Evolutionary conservation across 2,329 filamentous ascomycete genomes (phyloP).

Genomic region (Macrophomina pseudophaseolina): DNA sequence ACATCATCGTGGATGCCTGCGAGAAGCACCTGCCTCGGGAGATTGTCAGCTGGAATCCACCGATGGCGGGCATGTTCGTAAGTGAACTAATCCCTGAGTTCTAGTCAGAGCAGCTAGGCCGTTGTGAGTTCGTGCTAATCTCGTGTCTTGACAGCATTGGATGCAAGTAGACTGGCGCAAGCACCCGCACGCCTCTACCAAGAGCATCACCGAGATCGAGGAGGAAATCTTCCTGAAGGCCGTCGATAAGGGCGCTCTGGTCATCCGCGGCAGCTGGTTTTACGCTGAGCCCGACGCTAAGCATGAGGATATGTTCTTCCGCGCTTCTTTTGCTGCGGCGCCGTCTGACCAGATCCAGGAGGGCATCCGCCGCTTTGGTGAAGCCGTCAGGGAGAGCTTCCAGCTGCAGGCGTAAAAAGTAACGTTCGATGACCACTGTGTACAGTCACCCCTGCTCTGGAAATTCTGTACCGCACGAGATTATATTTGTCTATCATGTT

Average conservation of each 20-base stretch:
- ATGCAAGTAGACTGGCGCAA: conserved; percentile 68
- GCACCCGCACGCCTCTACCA: conserved; percentile 64
- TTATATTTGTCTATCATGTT: background rate
- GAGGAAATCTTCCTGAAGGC: conserved; percentile 82
- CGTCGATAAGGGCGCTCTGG: conserved; percentile 77
- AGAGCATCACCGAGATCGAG: conserved; percentile 69
- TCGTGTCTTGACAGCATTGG: conserved; percentile 64
- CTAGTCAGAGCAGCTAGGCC: background rate
- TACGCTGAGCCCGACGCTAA: conserved; percentile 69
- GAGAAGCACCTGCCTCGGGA: conserved; percentile 75
- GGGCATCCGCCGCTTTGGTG: conserved; percentile 68
- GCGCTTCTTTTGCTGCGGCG: conserved; percentile 87
- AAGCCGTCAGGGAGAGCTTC: conserved; percentile 70
- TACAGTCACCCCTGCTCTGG: too few species aligned
- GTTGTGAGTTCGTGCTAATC: conserved; percentile 20
- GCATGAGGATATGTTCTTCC: conserved; percentile 76
- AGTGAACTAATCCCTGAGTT: conserved; percentile 46
- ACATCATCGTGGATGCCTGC: conserved; percentile 79
- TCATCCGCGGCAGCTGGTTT: conserved; percentile 92
- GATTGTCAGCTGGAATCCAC: conserved; percentile 78
- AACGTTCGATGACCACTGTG: background rate
- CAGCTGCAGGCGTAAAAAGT: conserved; percentile 41
- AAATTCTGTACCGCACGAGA: background rate
- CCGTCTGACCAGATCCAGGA: conserved; percentile 57
- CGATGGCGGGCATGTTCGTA: conserved; percentile 93